A percentile compares a stretch with the other conserved stretches of the same genome.
Conservation (phyloP, 129 eudicot species). For the Sambucus nigra region DNA sequence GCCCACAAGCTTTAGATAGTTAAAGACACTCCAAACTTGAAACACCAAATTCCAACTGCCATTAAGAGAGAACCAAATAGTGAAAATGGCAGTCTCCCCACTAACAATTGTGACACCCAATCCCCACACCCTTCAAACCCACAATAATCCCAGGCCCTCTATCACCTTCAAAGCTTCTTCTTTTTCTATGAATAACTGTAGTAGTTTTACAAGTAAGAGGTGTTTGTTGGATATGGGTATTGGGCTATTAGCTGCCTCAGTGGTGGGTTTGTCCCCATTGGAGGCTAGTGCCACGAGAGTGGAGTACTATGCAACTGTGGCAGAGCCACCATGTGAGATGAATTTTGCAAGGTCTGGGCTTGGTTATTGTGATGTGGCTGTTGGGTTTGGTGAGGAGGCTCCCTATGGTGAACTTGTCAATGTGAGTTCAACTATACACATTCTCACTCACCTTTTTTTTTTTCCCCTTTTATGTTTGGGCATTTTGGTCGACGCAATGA, state of each 20-base stretch:
- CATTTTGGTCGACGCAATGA: no score
- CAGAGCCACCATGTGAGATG: conserved; percentile 79
- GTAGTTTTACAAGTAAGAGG: conserved; percentile 16
- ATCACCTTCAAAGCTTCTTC: conserved; percentile 21
- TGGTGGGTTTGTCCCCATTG: conserved; percentile 43
- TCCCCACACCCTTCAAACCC: conserved; percentile 17
- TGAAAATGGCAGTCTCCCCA: conserved; percentile 24
- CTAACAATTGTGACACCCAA: conserved; percentile 31
- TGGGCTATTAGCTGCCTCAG: conserved; percentile 62
- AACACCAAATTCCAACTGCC: not conserved
- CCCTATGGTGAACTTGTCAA: conserved; percentile 61
- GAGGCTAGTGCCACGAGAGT: conserved; percentile 82
- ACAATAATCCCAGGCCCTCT: conserved; percentile 11
- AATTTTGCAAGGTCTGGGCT: conserved; percentile 71
- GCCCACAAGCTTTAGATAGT: not conserved
- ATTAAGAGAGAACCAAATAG: not conserved
- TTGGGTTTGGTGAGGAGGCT: conserved; percentile 61
- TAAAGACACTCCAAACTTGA: not conserved
- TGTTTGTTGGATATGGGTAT: conserved; percentile 32
- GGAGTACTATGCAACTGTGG: conserved; percentile 78
- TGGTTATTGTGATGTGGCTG: conserved; percentile 71
- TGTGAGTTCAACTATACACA: conserved; percentile 36
- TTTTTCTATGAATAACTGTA: not conserved
- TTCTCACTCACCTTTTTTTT: no score
- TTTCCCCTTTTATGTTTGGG: no score